Base-by-base conservation (phyloP, 1,284 basidiomycete species). In the Phylloporus sp. region DNA sequence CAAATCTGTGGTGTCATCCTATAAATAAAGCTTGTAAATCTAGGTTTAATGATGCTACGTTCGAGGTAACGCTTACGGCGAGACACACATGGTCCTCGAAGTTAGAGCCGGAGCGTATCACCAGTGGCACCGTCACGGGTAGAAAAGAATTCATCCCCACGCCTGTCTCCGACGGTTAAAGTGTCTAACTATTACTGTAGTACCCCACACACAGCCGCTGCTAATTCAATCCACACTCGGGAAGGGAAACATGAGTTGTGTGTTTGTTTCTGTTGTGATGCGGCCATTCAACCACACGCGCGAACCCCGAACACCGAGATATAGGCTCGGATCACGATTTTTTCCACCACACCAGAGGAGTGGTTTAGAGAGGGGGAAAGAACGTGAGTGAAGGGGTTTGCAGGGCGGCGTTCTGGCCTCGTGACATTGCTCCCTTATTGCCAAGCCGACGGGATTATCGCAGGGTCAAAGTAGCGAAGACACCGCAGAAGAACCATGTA, bases 31-130 rank as follows among this genome's bases (percentile, higher is more conserved):
- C 3, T 18, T 13, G n/a, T 18, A 62, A 62, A 39, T 8, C 34
- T 61, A 66, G 52, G 66, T 62, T 68, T 66, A 66, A 66, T 66
- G 34, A 52, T 31, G 53, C n/a, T 15, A n/a, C 46, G 12, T 44
- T 22, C 51, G 26, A 51, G 42, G 20, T 31, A 40, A 28, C 32
- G 40, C 67, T 68, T 65, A 46, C 44, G 44, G 24, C 47, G 47
- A 69, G 47, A 46, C 26, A 46, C 62, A 64, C 58, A 65, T 65
- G 62, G 42, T 40, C 55, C 56, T 60, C 40, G 29, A 6, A 32
- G 49, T 51, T 22, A 22, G 49, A 22, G 26, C 28, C 28, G 17
- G 47, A 24, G 12, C 20, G 26, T 29, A 24, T 46, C n/a, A n/a
- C n/a, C n/a, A n/a, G n/a, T 29, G 28, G 47, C 28, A 28, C 47